Conservation (phyloP, 768 basidiomycete species). For the Lactarius deliciosus region DNA sequence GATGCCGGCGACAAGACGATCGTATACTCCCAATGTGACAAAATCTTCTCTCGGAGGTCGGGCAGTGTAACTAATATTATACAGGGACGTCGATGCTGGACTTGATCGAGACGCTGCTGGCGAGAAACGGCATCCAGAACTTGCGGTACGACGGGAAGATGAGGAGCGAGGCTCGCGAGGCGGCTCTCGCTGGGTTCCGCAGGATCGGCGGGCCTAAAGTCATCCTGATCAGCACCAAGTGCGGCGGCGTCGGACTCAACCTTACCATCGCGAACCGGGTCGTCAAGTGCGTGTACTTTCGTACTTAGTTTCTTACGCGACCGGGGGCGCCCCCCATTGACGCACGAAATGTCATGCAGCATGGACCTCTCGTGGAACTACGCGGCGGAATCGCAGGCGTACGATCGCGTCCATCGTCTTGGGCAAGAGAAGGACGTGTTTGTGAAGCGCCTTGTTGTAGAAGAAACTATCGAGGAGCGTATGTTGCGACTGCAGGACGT, state of each 20-base stretch:
- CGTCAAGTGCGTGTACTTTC: constrained; percentile 49
- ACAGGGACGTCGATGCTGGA: constrained; percentile 75
- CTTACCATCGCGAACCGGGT: constrained; percentile 68
- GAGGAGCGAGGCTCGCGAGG: constrained; percentile 53
- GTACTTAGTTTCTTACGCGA: not conserved
- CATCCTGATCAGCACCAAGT: constrained; percentile 66
- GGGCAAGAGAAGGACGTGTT: constrained; percentile 69
- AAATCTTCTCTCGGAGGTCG: not conserved
- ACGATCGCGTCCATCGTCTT: constrained; percentile 60
- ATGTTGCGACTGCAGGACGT: constrained; percentile 71
- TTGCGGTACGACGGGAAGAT: constrained; percentile 72
- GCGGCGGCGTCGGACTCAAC: constrained; percentile 69
- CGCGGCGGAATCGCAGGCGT: constrained; percentile 68
- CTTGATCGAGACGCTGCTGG: constrained; percentile 58
- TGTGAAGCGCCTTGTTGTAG: constrained; percentile 65
- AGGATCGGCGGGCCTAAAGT: constrained; percentile 55
- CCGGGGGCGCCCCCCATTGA: not conserved
- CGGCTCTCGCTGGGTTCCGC: constrained; percentile 53
- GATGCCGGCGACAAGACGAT: constrained; percentile 66
- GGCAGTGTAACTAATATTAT: not conserved
- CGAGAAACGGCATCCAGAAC: constrained; percentile 55
- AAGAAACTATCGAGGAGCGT: constrained; percentile 72
- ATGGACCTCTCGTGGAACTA: constrained; percentile 77
- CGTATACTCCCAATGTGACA: constrained; percentile 66
- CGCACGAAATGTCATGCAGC: constrained; percentile 35